Base-by-base conservation (phyloP, 208 protist genomes). In the Porcisia hertigi region DNA sequence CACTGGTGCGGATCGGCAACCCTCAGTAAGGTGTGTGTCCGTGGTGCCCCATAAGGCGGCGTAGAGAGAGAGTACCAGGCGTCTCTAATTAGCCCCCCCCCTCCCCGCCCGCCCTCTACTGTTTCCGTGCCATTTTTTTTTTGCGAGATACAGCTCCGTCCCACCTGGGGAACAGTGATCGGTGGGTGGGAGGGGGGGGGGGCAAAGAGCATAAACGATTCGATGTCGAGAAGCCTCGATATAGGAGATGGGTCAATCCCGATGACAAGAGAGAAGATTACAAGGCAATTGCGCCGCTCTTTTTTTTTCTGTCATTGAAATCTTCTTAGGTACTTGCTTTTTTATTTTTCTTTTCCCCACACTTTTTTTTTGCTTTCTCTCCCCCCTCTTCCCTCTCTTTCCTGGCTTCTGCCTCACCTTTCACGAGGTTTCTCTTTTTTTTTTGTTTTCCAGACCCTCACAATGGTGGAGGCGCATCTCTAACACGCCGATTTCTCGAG, bases 1-100 rank as follows among this genome's bases (percentile, higher is more conserved):
- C 88, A 23, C 74, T 94, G 36, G 52, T 73, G 73, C 85, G 85
- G 77, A 88, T 92, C 55, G 88, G 87, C 47, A 64, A 88, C 67
- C 83, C 83, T 9, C 23, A 79, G 62, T 80, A 30, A 57, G 5
- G 47, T 9, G 66, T 45, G 11, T 52, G 41, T n/a, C n/a, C 5
- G 6, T 3, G 23, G 18, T 4, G 16, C 16, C 14, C 59, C 36
- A 23, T 16, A 16, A 43, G 4, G 14, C 34, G 23, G 59, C 9
- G 34, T 11, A 25, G 0, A 43, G 34, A 1, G 14, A 30, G 30
- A 30, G 30, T 30, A 30, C 30, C 30, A 30, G 30, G 30, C 30
- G 30, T 30, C 30, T 30, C 0, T 0, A 30, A 30, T 30, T 0
- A 0, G 30, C 30, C 30, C 30, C 30, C 30, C 30, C 30, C 30